Percentiles rank a stretch among this genome's conserved stretches.
These are phyloP conservation scores for Macroventuria anomochaeta DNA, from an alignment of 2,329 filamentous ascomycete genomes.

Conservation along the genomic window DNA sequence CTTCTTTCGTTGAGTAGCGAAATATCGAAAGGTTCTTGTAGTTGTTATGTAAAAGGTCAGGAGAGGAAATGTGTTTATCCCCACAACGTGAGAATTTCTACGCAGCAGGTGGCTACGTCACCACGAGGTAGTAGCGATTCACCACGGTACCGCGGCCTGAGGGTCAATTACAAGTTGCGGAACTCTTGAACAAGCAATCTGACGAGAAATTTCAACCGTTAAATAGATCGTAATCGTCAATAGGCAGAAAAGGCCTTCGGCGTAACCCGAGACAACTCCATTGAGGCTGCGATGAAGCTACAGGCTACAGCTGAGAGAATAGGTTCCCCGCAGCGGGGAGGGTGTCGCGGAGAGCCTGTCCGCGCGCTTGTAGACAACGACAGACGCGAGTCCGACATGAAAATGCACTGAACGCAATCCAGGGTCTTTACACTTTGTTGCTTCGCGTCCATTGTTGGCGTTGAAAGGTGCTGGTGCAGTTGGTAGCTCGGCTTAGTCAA, in stretches of 20 bases:
- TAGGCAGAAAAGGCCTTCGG: not conserved
- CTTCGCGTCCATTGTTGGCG: not conserved
- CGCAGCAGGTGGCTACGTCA: constrained; percentile 16
- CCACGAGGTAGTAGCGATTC: not conserved
- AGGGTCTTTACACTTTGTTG: not conserved
- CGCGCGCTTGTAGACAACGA: not conserved
- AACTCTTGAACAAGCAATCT: not conserved
- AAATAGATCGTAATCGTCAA: not conserved
- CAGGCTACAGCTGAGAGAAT: not conserved
- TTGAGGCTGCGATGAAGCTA: not conserved
- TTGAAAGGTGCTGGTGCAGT: not conserved
- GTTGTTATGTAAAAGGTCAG: not conserved
- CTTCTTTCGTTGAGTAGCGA: not conserved
- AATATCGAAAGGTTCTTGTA: not conserved
- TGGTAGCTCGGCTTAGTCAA: constrained; percentile 5
- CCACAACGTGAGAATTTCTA: not conserved
- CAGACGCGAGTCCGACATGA: not conserved
- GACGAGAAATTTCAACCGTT: not conserved
- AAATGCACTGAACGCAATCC: not conserved
- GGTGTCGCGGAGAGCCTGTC: not conserved
- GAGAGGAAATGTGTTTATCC: not conserved
- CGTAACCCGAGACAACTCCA: not conserved
- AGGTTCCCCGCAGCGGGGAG: not conserved
- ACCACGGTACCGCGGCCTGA: not conserved
- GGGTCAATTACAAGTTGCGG: not conserved